Evolutionary conservation across 2,329 filamentous ascomycete genomes (phyloP), one percentile per base, ranked within the genome.

Genomic region (Aspergillus sp.): DNA sequence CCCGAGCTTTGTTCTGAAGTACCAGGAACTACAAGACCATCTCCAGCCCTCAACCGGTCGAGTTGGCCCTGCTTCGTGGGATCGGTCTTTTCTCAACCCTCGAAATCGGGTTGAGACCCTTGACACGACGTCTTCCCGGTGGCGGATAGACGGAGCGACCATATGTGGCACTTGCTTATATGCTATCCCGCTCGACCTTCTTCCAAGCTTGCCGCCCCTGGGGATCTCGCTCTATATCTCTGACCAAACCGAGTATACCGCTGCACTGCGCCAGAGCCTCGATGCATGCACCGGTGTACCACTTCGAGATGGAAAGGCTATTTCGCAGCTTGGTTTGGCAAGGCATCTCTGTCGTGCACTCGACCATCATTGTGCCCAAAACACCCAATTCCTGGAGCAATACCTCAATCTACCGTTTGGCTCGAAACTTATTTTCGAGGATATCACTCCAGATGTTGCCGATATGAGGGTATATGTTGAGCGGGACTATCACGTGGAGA

Each of bases 131-230:
- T 50, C 53, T 15, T 55, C 53, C 17, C 53, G 53, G 38, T 55
- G 53, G 53, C 47, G 53, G 26, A 39, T 55, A 12, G 53, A 55
- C 26, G 53, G 53, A 15, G 53, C 53, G 6, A 55, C 53, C 6
- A 55, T 55, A 24, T 55, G 53, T 38, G 53, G 53, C 39, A 50
- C 47, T 32, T 55, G 53, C 39, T 24, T 55, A 18, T 55, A 44
- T 45, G 39, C 30, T n/a, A 48, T 55, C 13, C 53, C 53, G n/a
- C 22, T 55, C 5, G 53, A 55, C 15, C 47, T 55, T 5, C 47
- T 50, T 30, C 53, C 53, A 30, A 30, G 30, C 32, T 42, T 55
- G 20, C 53, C 53, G 7, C 53, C 53, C 5, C 32, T 55, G n/a
- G 24, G 47, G 15, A 50, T 55, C 53, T 17, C 50, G n/a, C 47